Conservation (phyloP, 306 rosid genomes). For the Quercus aquifolioides region DNA sequence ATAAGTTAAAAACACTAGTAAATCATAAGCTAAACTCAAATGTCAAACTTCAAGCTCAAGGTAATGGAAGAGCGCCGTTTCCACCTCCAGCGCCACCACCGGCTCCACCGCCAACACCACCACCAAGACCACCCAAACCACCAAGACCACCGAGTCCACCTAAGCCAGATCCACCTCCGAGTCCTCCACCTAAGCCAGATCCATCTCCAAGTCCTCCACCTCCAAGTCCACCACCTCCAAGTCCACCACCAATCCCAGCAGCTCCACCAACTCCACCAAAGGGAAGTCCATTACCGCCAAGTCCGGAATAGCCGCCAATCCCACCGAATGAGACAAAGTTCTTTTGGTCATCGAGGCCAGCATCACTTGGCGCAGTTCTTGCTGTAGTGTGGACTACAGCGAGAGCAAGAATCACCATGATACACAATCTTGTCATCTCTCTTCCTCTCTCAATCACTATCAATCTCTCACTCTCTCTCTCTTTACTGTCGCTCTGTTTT, state of each 20-base stretch:
- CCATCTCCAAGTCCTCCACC: conserved; percentile 28
- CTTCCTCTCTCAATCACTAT: conserved; percentile 6
- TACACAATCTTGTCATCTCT: conserved; percentile 45
- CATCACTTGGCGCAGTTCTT: conserved; percentile 48
- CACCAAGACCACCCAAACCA: conserved; percentile 17
- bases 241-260: conserved; percentile 29
- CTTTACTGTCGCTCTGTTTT: neutral
- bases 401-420: conserved; percentile 51
- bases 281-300: conserved; percentile 58
- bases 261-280: conserved; percentile 53
- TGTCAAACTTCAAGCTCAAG: conserved; percentile 49
- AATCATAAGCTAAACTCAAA: too few species aligned
- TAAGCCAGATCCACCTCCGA: conserved; percentile 25
- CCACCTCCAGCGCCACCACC: conserved; percentile 1
- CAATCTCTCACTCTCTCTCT: neutral
- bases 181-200: conserved; percentile 26
- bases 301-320: conserved; percentile 55
- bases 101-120: neutral
- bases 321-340: conserved; percentile 59
- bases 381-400: conserved; percentile 36
- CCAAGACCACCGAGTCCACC: conserved; percentile 18
- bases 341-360: conserved; percentile 63
- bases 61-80: conserved; percentile 43
- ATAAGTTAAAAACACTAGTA: too few species aligned
- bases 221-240: conserved; percentile 28